Evolutionary conservation across 192 early-diverging fungal genomes (phyloP).

Genomic region (Polychytrium aggregatum): DNA sequence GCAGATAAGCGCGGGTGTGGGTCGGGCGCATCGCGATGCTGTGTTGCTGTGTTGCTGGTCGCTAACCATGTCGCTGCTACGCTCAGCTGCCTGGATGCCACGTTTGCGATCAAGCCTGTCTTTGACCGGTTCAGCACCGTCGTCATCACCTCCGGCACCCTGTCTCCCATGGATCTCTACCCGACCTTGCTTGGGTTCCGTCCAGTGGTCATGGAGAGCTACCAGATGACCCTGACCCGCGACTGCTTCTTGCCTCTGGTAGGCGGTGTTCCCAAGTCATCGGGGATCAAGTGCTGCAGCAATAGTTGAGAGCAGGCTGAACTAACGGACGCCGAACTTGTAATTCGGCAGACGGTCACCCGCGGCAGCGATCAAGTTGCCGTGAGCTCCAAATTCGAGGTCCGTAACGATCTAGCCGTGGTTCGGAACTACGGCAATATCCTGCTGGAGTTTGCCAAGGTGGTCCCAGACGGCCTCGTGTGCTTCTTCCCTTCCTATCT

Average conservation of each 20-base stretch:
- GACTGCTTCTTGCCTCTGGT: slow-evolving; percentile 94
- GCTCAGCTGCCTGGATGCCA: slow-evolving; percentile 83
- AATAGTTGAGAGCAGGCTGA: not conserved
- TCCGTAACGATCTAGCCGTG: slow-evolving; percentile 95
- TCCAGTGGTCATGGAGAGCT: slow-evolving; percentile 81
- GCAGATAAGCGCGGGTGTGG: not conserved
- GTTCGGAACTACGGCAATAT: slow-evolving; percentile 98
- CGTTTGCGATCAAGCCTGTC: slow-evolving; percentile 90
- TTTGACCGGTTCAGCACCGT: slow-evolving; percentile 94
- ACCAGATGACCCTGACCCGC: slow-evolving; percentile 91
- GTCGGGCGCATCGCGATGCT: no score
- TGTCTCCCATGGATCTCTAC: slow-evolving; percentile 97
- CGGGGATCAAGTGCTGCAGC: not conserved
- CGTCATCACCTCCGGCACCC: slow-evolving; percentile 97
- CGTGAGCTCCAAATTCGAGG: slow-evolving; percentile 95
- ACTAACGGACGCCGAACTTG: not conserved
- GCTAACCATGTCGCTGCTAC: not conserved
- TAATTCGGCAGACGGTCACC: slow-evolving; percentile 73
- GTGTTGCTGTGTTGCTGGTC: slow-evolving; percentile 1
- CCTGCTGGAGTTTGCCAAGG: slow-evolving; percentile 83
- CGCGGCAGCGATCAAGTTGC: slow-evolving; percentile 98
- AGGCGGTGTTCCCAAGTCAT: not conserved
- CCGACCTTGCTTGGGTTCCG: slow-evolving; percentile 86
- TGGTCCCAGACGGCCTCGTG: slow-evolving; percentile 94
- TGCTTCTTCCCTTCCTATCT: slow-evolving; percentile 98